Percentiles rank a stretch among this genome's conserved stretches.
phyloP scores from a whole-genome alignment of 257 asterid species.

The Plantago major region DNA sequence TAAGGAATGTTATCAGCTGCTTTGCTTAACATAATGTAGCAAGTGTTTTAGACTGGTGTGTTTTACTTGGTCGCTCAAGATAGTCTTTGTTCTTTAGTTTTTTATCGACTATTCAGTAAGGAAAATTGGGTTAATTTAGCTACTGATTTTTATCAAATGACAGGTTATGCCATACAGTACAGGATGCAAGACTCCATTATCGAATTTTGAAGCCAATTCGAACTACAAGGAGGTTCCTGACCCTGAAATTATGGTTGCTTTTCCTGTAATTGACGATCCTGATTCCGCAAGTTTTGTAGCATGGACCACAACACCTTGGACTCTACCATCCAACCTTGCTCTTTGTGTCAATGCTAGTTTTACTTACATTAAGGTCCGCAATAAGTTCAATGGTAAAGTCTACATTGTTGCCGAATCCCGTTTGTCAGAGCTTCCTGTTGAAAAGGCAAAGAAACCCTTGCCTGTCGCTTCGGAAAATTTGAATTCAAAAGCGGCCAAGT shows the following conservation, averaged over 20 bases:
- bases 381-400: constrained; percentile 70
- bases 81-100: too few relatives aligned
- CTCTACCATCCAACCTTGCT: constrained; percentile 90
- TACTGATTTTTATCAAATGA: constrained; percentile 16
- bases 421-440: constrained; percentile 81
- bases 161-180: constrained; percentile 98
- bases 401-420: constrained; percentile 86
- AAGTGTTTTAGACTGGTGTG: too few relatives aligned
- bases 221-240: constrained; percentile 89
- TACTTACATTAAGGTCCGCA: constrained; percentile 73
- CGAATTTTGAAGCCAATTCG: constrained; percentile 88
- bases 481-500: constrained; percentile 49
- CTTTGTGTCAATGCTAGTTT: constrained; percentile 80
- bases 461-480: constrained; percentile 34
- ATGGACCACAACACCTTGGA: constrained; percentile 99
- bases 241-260: constrained; percentile 84
- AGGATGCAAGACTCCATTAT: constrained; percentile 85
- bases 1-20: too few relatives aligned
- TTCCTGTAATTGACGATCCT: constrained; percentile 73
- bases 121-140: too few relatives aligned
- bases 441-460: constrained; percentile 54
- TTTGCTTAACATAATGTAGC: too few relatives aligned
- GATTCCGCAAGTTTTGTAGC: constrained; percentile 82
- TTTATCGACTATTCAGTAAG: too few relatives aligned
- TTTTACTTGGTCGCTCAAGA: too few relatives aligned